Evolutionary conservation across 2,329 filamentous ascomycete genomes (phyloP), one percentile per base, ranked within the genome.

Genomic region (Colletotrichum camelliae): DNA sequence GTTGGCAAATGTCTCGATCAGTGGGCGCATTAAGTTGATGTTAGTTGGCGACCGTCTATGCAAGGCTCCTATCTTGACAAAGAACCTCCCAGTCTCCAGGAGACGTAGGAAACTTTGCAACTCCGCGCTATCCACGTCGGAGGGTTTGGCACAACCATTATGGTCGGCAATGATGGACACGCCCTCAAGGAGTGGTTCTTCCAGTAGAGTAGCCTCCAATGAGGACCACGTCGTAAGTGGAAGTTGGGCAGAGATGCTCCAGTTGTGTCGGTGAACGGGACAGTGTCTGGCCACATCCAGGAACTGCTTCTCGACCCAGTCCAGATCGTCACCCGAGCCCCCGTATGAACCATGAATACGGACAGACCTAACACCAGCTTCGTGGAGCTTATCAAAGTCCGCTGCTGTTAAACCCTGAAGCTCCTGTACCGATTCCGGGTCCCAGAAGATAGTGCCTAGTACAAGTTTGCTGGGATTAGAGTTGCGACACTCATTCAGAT

Each of bases 331-430:
- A 16, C 68, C 68, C 10, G 31, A 64, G 12, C 68, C 58, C 12
- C 68, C 68, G 39, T 70, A 70, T 35, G 58, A 70, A n/a, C 68
- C 68, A 37, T 70, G 68, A 5, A 70, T 48, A 27, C 58, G 68
- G 13, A 70, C 31, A 6, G 68, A 48, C 16, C 68, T 60, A 10
- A 70, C 58, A 8, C 68, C 68, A 16, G 68, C 58, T 9, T 35
- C 68, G 29, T 70, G 68, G 16, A 70, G 58, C 3, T 7, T 21
- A 21, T 62, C 29, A 18, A 33, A 70, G 4, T 35, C 39, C 27
- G 10, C 7, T 29, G n/a, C 7, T 4, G 24, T 64, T 18, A 70
- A 10, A 4, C 29, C 18, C 12, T 13, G 33, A n/a, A 57, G 65
- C 15, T 27, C 8, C 10, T 39, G 15, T 31, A 24, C 29, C n/a